phyloP scores from a whole-genome alignment of 78 protist species.

The Dictyostelium purpureum region DNA sequence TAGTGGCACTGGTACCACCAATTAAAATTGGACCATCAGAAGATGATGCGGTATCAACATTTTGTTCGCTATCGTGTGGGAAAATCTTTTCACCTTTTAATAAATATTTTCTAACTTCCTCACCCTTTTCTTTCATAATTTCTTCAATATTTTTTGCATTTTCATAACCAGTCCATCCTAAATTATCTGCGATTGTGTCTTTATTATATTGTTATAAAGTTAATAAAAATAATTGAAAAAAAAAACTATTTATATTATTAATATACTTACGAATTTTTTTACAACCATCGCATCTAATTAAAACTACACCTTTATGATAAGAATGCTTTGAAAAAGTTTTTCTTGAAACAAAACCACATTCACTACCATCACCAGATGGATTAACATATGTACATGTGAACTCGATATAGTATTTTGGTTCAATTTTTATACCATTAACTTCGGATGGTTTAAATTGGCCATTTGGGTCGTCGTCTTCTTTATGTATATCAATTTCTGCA shows the following conservation, averaged over 20 bases:
- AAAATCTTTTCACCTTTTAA: not conserved
- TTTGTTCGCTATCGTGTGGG: not conserved
- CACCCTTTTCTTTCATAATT: conserved; percentile 49
- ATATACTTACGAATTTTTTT: conserved; percentile 52
- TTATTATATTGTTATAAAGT: not conserved
- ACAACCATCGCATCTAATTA: conserved; percentile 69
- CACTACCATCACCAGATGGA: conserved; percentile 3
- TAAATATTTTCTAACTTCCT: conserved; percentile 25
- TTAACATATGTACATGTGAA: conserved; percentile 61
- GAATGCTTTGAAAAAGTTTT: conserved; percentile 68
- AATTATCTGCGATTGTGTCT: conserved; percentile 65
- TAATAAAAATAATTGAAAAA: not conserved
- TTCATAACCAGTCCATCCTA: conserved; percentile 65
- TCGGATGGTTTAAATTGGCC: not conserved
- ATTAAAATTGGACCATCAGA: conserved; percentile 6
- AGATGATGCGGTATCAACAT: no score
- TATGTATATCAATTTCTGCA: conserved; percentile 49
- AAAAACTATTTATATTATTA: not conserved
- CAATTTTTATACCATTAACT: conserved; percentile 22
- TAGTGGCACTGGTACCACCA: not conserved
- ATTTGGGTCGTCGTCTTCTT: not conserved
- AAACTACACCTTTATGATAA: conserved; percentile 76
- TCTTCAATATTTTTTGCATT: conserved; percentile 66
- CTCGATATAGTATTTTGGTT: conserved; percentile 66
- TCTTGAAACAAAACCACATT: conserved; percentile 66